Evolutionary conservation across 176 grass and related monocot genomes (phyloP).

Genomic region (maize (Zea mays)): Zm-B73-REFERENCE-NAM-5.0 NC_050096.1:271765501-271766000

Average conservation of each 20-base stretch:
- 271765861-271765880: background rate
- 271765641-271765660: constrained; percentile 28
- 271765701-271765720: constrained; percentile 79
- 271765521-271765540: background rate
- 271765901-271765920: background rate
- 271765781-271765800: constrained; percentile 76
- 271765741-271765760: constrained; percentile 83
- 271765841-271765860: constrained; percentile 33
- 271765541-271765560: background rate
- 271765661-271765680: constrained; percentile 83
- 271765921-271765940: background rate
- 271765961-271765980: background rate
- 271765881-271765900: background rate
- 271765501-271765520: background rate
- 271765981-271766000: constrained; percentile 13
- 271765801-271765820: constrained; percentile 84
- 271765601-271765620: constrained; percentile 10
- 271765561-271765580: background rate
- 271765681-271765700: constrained; percentile 91
- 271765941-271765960: background rate
- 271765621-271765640: constrained; percentile 2
- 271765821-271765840: constrained; percentile 46
- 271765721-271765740: constrained; percentile 70
- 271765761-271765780: constrained; percentile 88
- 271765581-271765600: constrained; percentile 9